Evolutionary conservation across 2,329 filamentous ascomycete species (phyloP).

Genomic region (Botrytis galanthina): DNA sequence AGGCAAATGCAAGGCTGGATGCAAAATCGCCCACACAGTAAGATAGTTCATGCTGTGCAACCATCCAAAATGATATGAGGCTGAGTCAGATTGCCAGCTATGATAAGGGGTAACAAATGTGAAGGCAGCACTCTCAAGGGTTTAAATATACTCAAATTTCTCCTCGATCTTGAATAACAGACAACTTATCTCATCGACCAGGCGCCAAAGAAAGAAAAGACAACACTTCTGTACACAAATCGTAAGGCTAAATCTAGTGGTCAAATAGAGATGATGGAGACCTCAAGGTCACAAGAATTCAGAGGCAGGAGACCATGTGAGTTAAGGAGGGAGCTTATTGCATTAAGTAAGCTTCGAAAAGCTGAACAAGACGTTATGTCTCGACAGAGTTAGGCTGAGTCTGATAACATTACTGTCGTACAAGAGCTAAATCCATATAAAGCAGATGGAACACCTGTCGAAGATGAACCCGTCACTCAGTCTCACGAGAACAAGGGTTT

Average conservation of each 20-base stretch:
- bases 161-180: background rate
- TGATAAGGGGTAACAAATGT: background rate
- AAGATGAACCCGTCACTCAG: background rate
- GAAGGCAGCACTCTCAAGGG: accelerated
- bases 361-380: background rate
- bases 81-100: background rate
- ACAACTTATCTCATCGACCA: background rate
- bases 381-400: background rate
- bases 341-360: background rate
- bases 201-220: background rate
- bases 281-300: background rate
- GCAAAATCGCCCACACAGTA: background rate
- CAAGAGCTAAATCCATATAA: background rate
- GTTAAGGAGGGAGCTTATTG: background rate
- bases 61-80: background rate
- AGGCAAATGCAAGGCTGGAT: background rate
- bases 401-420: background rate
- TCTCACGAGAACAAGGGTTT: accelerated
- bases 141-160: background rate
- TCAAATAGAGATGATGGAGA: background rate
- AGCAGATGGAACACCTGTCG: background rate
- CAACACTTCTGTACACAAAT: background rate
- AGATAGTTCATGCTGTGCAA: background rate
- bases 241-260: background rate
- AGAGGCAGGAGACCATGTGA: accelerated